phyloP scores from a whole-genome alignment of 2,329 filamentous ascomycete species.

The Fusarium verrucosum region DNA sequence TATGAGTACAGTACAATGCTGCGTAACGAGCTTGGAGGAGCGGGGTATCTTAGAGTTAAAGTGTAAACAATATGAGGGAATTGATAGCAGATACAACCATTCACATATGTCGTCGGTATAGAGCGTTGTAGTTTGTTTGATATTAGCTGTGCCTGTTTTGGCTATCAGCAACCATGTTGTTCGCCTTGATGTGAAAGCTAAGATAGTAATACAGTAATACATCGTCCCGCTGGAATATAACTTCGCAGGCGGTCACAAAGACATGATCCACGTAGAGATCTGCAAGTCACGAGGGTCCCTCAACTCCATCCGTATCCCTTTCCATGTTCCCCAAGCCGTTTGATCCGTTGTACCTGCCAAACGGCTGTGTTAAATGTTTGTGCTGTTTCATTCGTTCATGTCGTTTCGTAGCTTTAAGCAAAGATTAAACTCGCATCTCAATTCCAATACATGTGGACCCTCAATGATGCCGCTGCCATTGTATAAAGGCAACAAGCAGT shows the following conservation, averaged over 20 bases:
- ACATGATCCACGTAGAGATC: conserved; percentile 39
- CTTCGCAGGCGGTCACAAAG: conserved; percentile 29
- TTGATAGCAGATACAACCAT: not conserved
- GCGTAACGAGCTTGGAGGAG: not conserved
- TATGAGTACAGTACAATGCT: too few relatives aligned
- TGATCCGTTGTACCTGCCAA: conserved; percentile 3
- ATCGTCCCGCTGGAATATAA: conserved; percentile 34
- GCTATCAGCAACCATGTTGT: conserved; percentile 16
- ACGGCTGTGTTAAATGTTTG: conserved; percentile 16
- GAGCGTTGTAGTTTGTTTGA: not conserved
- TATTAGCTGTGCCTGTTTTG: conserved; percentile 15
- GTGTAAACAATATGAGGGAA: not conserved
- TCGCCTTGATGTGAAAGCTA: conserved; percentile 20
- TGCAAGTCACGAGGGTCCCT: conserved; percentile 41
- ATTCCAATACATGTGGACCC: conserved; percentile 39
- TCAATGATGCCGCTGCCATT: conserved; percentile 14
- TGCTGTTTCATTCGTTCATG: conserved; percentile 43
- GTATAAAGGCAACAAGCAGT: conserved; percentile 46
- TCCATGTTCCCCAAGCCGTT: conserved; percentile 6
- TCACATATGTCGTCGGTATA: not conserved
- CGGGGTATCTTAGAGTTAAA: conserved; percentile 1
- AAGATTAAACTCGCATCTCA: conserved; percentile 27
- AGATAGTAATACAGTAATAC: conserved; percentile 47
- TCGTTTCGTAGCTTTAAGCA: conserved; percentile 37
- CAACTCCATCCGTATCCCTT: conserved; percentile 36